phyloP scores from a whole-genome alignment of 345 rosid genomes.

The Eutrema yunnanense region DNA sequence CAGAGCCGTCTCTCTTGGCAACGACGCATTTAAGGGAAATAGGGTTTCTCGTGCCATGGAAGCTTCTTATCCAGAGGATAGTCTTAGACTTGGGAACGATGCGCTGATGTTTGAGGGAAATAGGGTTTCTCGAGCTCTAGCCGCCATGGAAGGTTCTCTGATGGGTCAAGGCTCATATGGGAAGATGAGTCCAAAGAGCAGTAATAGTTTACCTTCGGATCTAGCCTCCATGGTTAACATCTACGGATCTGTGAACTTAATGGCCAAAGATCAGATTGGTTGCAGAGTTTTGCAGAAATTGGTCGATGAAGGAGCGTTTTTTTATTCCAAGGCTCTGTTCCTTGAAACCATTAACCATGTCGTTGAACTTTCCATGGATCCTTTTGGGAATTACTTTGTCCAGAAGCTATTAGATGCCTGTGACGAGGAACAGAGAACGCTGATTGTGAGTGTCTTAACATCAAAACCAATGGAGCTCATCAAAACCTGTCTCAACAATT shows the following conservation, averaged over 20 bases:
- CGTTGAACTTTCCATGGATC: constrained; percentile 45
- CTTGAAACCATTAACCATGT: constrained; percentile 36
- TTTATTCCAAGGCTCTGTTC: constrained; percentile 28
- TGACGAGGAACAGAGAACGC: constrained; percentile 42
- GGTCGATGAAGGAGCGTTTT: constrained; percentile 41
- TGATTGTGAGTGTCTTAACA: constrained; percentile 36
- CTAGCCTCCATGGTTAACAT: constrained; percentile 34
- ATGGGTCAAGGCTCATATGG: constrained; percentile 2
- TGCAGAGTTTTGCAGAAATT: constrained; percentile 47
- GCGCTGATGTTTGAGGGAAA: neutral
- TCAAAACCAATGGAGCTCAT: constrained; percentile 37
- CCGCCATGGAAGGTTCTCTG: neutral
- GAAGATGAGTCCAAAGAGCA: neutral
- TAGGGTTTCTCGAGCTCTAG: too few relatives aligned
- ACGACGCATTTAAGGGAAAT: constrained; percentile 6
- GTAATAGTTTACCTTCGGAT: constrained; percentile 6
- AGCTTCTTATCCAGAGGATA: neutral
- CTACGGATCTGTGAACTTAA: constrained; percentile 35
- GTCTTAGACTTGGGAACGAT: neutral
- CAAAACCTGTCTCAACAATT: constrained; percentile 44
- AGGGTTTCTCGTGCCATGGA: constrained; percentile 29
- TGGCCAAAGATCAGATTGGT: constrained; percentile 58
- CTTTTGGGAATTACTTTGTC: constrained; percentile 57
- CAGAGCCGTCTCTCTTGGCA: neutral
- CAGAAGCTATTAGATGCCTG: constrained; percentile 48